Base-by-base conservation (phyloP, 139 green algal genomes). In the Micromonas commoda region DNA sequence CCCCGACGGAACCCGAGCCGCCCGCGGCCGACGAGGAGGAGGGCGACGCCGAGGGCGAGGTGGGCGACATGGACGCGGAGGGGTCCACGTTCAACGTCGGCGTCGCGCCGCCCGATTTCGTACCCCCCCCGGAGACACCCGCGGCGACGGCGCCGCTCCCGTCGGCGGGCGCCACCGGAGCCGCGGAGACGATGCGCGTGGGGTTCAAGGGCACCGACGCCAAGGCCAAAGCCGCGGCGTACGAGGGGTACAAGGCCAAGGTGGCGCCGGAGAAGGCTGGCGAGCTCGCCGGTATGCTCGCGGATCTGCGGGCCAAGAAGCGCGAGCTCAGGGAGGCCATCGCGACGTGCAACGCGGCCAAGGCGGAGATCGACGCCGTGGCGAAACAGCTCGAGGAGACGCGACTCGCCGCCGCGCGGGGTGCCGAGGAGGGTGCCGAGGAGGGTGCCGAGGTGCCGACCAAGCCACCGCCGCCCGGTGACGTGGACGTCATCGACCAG, bases 311-410 rank as follows among this genome's bases (percentile, higher is more conserved):
- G 19, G 28, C 13, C 32, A 75, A 54, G 67, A 66, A 16, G 9
- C 9, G 9, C 45, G 45, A 57, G 45, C 45, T 57, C 45, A 57
- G 16, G 9, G 45, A 9, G 9, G 45, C 45, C 19, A 65, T 75
- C 34, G 32, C 5, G 67, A 9, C 57, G 71, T 35, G 90, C 21
- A 91, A 90, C 64, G 70, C 54, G 26, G 69, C 77, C 54, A 90
- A 90, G 82, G 64, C 54, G 23, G 77, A 83, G 3, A 91, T 92
- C 34, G 87, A 91, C 77, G 37, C 66, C 19, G 67, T 92, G 0
- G 81, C 9, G 53, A 53, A 4, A 28, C 3, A 24, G 45, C 61
- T 21, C 19, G 67, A 57, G 9, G 67, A 54, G 33, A 75, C 66
- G 32, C 31, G 28, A 6, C 19, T 86, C 13, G 33, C 24, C 9